Evolutionary conservation across 2,329 filamentous ascomycete genomes (phyloP), one percentile per base, ranked within the genome.

Genomic region (Aspergillus floridensis): DNA sequence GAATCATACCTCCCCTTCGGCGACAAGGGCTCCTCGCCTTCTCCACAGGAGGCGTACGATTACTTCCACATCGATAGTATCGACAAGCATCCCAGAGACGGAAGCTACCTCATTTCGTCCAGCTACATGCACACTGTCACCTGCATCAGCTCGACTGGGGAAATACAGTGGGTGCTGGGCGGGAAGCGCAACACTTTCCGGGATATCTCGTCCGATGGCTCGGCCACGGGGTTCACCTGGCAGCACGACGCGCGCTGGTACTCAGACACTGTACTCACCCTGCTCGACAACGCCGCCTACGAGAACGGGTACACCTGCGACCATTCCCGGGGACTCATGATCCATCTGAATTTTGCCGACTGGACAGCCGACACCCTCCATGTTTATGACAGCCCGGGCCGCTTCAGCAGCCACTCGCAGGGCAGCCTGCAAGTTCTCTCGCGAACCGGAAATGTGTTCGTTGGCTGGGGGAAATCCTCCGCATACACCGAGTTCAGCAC

Each of bases 391-490:
- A 60, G 56, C 35, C 58, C 58, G 4, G 60, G 57, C 11, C 51
- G 49, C 58, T 63, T 59, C n/a, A 55, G 51, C 52, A 58, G 56
- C 31, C 59, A 61, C 31, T 61, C 60, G 2, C 60, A 65, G 44
- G 63, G 63, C 4, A 62, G 59, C 26, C 38, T 72, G 44, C 63
- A 65, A 52, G 31, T 64, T 22, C 48, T 65, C 6, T 53, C 61
- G 5, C 58, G 50, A 12, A 69, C 60, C 2, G 77, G 76, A 1
- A 82, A 84, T 60, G 76, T 78, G 3, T 70, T 84, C 16, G 72
- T 83, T 31, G 80, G 79, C 49, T 84, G 79, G 76, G 81, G 84
- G 12, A 79, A 81, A 24, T 76, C 76, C 12, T 79, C 81, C 3
- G 78, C 80, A 1, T 80, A 78, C 59, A 82, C 79, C 21, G 83